Evolutionary conservation across 2,329 filamentous ascomycete genomes (phyloP), one percentile per base, ranked within the genome.

Genomic region (Didymella segeticola): DNA sequence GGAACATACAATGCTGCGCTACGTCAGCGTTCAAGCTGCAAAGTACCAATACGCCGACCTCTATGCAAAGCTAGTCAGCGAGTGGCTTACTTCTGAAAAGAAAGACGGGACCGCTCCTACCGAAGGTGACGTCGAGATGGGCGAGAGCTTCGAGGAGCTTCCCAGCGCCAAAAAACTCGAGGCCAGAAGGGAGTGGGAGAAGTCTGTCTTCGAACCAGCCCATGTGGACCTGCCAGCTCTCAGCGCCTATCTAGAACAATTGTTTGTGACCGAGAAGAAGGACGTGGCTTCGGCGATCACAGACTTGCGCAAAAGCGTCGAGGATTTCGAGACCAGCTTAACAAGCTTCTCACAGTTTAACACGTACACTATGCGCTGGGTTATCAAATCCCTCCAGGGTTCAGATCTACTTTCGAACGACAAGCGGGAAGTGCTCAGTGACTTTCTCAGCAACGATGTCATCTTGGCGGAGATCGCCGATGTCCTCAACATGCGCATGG

Each of bases 361-460:
- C 31, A 36, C 62, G 0, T 2, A 15, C 0, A 73, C 68, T 1
- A 59, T 83, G 17, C 64, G 60, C 22, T 77, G 74, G 75, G 67
- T 74, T 9, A 78, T 81, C 10, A 53, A 74, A 10, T 76, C 79
- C 0, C 74, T 83, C 2, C 62, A 78, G 19, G 62, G 69, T 3
- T 79, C 78, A 0, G 79, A 80, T 27, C 68, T 82, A 0, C 71
- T 83, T 3, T 75, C 76, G 4, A 69, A 72, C 22, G 70, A 71
- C 19, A 74, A 75, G 50, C 62, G 70, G n/a, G 65, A 69, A 30
- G 65, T 64, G 6, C 57, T 72, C 8, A 68, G 66, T n/a, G 71
- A 72, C 54, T 73, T 73, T 20, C 56, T 69, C 3, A 59, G 53
- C 33, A 72, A 74, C 39, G 60, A 68, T 14, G 58, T 71, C 23